Evolutionary conservation across 208 protist species (phyloP).

Genomic region (Entamoeba nuttalli): DNA sequence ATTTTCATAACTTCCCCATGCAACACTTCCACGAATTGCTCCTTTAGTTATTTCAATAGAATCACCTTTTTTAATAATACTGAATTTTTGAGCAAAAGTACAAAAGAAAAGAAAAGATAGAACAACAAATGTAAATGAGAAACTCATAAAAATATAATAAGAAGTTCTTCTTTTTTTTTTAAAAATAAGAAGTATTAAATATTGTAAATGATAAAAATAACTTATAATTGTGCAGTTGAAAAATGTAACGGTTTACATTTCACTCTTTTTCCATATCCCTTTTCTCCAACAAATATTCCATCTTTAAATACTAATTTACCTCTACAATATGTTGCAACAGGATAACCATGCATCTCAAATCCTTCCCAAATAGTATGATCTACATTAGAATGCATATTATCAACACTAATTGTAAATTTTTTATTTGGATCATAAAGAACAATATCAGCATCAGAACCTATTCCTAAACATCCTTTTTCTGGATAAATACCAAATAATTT

Average conservation of each 20-base stretch:
- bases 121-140: too few species aligned
- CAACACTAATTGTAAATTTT: not conserved
- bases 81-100: not conserved
- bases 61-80: not conserved
- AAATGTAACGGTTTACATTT: not conserved
- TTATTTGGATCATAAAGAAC: not conserved
- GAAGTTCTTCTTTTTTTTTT: too few species aligned
- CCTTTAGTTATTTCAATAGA: not conserved
- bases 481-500: conserved; percentile 3
- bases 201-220: too few species aligned
- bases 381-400: not conserved
- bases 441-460: conserved; percentile 5
- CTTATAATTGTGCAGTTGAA: too few species aligned
- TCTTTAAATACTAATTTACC: not conserved
- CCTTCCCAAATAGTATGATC: not conserved
- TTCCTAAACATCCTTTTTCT: not conserved
- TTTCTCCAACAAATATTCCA: not conserved
- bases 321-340: not conserved
- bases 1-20: not conserved
- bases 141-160: too few species aligned
- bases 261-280: not conserved
- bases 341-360: not conserved
- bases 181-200: too few species aligned
- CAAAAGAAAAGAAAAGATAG: too few species aligned
- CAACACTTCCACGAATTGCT: not conserved